Conservation (phyloP, 106 monocot genomes). For the Phalaenopsis aphrodite region DNA sequence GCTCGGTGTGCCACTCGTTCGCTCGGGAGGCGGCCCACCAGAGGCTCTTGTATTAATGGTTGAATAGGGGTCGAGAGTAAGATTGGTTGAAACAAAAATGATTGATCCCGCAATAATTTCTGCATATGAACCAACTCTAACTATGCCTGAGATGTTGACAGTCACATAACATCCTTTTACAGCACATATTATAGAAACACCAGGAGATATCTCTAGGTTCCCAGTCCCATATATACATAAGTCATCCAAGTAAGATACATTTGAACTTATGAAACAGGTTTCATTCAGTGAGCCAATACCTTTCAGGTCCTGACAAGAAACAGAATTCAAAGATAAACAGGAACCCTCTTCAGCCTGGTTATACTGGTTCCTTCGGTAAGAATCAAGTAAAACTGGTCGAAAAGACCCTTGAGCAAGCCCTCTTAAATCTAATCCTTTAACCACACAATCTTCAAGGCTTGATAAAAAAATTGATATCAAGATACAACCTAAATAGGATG, state of each 20-base stretch:
- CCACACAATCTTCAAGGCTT: slow-evolving; percentile 4
- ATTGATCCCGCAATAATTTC: slow-evolving; percentile 60
- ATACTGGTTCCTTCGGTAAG: not conserved
- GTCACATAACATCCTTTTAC: slow-evolving; percentile 62
- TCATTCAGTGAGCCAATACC: slow-evolving; percentile 62
- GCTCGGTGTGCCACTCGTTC: slow-evolving; percentile 88
- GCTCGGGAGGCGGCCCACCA: slow-evolving; percentile 69
- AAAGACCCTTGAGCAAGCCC: not conserved
- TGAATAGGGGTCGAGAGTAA: slow-evolving; percentile 44
- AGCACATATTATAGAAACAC: slow-evolving; percentile 50
- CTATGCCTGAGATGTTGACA: slow-evolving; percentile 55
- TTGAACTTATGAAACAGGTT: slow-evolving; percentile 57
- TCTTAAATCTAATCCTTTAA: slow-evolving; percentile 6
- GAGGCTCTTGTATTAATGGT: slow-evolving; percentile 60
- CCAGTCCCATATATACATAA: slow-evolving; percentile 58
- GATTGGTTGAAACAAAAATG: slow-evolving; percentile 37
- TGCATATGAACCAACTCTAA: slow-evolving; percentile 51
- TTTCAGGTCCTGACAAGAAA: slow-evolving; percentile 72
- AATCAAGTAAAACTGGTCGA: slow-evolving; percentile 9
- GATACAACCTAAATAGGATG: slow-evolving; percentile 8
- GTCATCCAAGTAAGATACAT: slow-evolving; percentile 36
- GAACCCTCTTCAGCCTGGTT: slow-evolving; percentile 15
- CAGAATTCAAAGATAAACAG: slow-evolving; percentile 25
- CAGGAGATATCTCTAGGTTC: slow-evolving; percentile 47
- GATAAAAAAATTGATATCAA: slow-evolving; percentile 26